Conservation (phyloP, 2,329 filamentous ascomycete genomes). For the Cercospora canescens region DNA sequence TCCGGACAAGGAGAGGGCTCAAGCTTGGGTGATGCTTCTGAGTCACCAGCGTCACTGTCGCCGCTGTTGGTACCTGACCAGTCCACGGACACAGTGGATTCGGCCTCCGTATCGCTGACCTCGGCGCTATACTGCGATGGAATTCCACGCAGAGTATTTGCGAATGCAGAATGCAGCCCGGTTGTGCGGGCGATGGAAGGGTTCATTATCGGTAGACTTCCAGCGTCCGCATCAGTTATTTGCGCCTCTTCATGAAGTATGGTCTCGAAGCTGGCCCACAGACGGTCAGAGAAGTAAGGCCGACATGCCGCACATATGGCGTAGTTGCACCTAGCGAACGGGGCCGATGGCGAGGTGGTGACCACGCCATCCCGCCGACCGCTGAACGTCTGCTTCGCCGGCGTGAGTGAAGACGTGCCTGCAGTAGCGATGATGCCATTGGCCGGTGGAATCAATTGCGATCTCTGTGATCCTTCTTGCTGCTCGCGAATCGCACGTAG, state of each 20-base stretch:
- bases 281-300: conserved; percentile 50
- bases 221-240: conserved; percentile 35
- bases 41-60: conserved; percentile 23
- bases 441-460: neutral
- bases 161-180: conserved; percentile 29
- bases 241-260: conserved; percentile 40
- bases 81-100: conserved; percentile 28
- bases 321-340: conserved; percentile 40
- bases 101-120: conserved; percentile 29
- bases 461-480: conserved; percentile 1
- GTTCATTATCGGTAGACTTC: conserved; percentile 39
- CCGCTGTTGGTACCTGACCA: conserved; percentile 31
- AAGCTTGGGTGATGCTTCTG: conserved; percentile 14
- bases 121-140: conserved; percentile 24
- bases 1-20: conserved; percentile 32
- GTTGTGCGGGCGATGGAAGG: conserved; percentile 38
- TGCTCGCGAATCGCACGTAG: conserved; percentile 27
- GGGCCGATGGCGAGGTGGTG: neutral
- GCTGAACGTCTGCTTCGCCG: neutral
- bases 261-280: conserved; percentile 47
- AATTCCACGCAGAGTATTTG: neutral
- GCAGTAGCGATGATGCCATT: conserved; percentile 31
- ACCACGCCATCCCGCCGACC: conserved; percentile 16
- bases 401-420: conserved; percentile 9
- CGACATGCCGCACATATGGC: conserved; percentile 53